Conservation (phyloP, 73 alveolate species). For the Tetrahymena malaccensis region DNA sequence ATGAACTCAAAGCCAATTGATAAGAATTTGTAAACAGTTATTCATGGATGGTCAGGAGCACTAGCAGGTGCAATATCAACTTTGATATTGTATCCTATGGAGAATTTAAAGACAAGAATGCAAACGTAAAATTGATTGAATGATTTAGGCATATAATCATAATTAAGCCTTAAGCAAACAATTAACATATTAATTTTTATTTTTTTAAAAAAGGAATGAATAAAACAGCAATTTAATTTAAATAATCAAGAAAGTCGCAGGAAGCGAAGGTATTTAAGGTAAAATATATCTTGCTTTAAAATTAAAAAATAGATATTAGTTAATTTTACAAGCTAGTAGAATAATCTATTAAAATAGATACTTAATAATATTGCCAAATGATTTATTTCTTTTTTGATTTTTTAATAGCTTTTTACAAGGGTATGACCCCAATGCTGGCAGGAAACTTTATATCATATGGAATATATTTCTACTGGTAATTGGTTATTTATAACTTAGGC, state of each 20-base stretch:
- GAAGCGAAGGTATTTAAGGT: constrained; percentile 7
- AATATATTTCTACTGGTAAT: constrained; percentile 27
- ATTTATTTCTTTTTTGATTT: background rate
- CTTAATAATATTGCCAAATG: no score
- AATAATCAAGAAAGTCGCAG: background rate
- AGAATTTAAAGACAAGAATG: constrained; percentile 36
- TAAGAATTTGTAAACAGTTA: background rate
- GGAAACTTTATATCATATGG: constrained; percentile 38
- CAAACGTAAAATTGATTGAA: background rate
- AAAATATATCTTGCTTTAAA: background rate
- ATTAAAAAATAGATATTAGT: no score
- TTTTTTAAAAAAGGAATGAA: background rate
- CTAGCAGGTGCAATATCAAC: constrained; percentile 28
- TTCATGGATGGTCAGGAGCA: constrained; percentile 32
- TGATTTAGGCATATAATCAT: no score
- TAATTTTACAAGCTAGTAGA: background rate
- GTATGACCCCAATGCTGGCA: constrained; percentile 8
- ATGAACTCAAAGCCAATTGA: background rate
- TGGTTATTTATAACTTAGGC: background rate
- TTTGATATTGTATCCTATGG: constrained; percentile 27
- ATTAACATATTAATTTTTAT: background rate
- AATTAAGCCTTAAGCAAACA: background rate
- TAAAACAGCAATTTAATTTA: background rate
- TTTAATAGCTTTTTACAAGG: constrained; percentile 5
- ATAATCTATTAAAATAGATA: no score